Conservation (phyloP, 345 rosid genomes). For the Linum lewisii region DNA sequence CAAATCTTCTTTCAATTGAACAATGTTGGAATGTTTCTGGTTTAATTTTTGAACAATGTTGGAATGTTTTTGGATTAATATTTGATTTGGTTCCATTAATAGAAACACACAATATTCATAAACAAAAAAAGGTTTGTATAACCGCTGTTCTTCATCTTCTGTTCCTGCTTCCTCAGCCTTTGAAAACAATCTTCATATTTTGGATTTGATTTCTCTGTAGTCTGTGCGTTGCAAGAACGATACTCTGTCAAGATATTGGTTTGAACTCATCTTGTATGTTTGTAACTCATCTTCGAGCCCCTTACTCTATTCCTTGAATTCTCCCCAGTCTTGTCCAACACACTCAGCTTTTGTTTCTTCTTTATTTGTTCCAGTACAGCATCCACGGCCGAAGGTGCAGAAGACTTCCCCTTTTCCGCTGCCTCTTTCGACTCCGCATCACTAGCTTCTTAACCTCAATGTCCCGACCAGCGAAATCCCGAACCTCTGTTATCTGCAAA, state of each 20-base stretch:
- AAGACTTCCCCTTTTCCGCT: slow-evolving; percentile 42
- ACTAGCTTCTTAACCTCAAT: slow-evolving; percentile 53
- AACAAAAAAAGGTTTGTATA: no score
- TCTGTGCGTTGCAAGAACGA: slow-evolving; percentile 77
- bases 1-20: no score
- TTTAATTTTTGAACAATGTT: no score
- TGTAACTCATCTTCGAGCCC: slow-evolving; percentile 79
- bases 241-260: slow-evolving; percentile 76
- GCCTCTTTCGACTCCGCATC: slow-evolving; percentile 84
- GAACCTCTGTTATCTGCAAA: slow-evolving; percentile 59
- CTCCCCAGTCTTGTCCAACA: slow-evolving; percentile 96
- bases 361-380: slow-evolving; percentile 81
- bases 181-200: no score
- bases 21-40: no score
- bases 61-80: no score
- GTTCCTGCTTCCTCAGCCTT: no score
- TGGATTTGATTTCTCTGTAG: slow-evolving; percentile 66
- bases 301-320: slow-evolving; percentile 76
- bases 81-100: no score
- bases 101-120: no score
- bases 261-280: slow-evolving; percentile 89
- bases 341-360: slow-evolving; percentile 89
- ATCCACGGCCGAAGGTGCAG: slow-evolving; percentile 68
- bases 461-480: slow-evolving; percentile 86
- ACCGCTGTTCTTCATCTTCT: no score